These are phyloP conservation scores for Suaeda aralocaspica DNA, from an alignment of 148 eudicot genomes.

Conservation along the genomic window DNA sequence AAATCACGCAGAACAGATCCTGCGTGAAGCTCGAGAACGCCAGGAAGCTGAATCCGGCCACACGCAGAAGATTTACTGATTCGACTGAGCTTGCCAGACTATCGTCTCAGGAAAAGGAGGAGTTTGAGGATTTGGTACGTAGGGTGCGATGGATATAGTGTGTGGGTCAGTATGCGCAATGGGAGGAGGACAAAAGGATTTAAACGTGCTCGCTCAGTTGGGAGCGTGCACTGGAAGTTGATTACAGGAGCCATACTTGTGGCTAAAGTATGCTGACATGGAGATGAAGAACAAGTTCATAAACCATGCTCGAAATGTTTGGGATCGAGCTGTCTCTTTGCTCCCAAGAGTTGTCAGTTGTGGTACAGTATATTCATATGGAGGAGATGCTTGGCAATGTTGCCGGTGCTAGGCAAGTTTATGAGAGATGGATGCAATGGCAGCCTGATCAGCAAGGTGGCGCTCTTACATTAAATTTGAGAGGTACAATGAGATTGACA, in stretches of 20 bases:
- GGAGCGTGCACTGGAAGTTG: constrained; percentile 81
- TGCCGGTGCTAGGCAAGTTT: constrained; percentile 78
- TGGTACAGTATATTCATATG: constrained; percentile 98
- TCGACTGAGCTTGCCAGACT: constrained; percentile 71
- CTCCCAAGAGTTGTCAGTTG: constrained; percentile 75
- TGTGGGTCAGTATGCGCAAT: constrained; percentile 89
- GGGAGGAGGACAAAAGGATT: constrained; percentile 95
- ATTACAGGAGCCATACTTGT: constrained; percentile 63
- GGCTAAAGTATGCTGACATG: constrained; percentile 79
- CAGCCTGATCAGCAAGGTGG: constrained; percentile 94
- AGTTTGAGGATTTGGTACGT: constrained; percentile 73
- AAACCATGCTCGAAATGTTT: constrained; percentile 78
- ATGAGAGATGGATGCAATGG: constrained; percentile 91
- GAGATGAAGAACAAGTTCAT: constrained; percentile 86
- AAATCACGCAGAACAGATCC: constrained; percentile 97
- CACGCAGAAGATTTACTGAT: constrained; percentile 95
- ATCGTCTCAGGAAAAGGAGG: constrained; percentile 84
- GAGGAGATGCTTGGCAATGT: constrained; percentile 82
- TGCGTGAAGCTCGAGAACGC: constrained; percentile 82
- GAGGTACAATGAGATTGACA: constrained; percentile 80
- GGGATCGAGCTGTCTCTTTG: constrained; percentile 71
- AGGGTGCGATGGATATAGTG: constrained; percentile 66
- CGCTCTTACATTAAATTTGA: constrained; percentile 75
- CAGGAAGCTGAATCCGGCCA: constrained; percentile 91
- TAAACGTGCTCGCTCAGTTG: constrained; percentile 75